phyloP scores from a whole-genome alignment of 2,329 filamentous ascomycete genomes.

The Trichoderma atrobrunneum region DNA sequence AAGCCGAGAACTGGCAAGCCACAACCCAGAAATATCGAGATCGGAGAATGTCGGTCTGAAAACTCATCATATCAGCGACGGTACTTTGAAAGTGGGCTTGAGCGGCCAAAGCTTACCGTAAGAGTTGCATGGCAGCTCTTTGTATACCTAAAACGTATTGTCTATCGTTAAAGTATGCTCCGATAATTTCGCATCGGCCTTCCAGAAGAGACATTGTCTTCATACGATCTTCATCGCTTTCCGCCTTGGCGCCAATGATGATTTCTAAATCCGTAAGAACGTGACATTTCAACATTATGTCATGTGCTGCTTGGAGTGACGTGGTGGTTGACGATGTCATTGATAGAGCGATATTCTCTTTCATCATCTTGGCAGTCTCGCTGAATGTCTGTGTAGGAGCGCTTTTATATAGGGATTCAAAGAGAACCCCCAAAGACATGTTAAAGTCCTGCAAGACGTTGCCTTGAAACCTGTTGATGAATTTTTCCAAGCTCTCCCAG shows the following conservation, averaged over 20 bases:
- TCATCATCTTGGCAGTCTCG: conserved; percentile 59
- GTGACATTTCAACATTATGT: conserved; percentile 81
- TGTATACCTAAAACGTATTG: conserved; percentile 87
- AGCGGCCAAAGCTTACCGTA: conserved; percentile 48
- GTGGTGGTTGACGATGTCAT: conserved; percentile 74
- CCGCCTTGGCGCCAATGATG: conserved; percentile 54
- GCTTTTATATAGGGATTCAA: conserved; percentile 59
- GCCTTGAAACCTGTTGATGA: conserved; percentile 55
- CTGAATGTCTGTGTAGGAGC: conserved; percentile 50
- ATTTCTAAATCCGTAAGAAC: conserved; percentile 83
- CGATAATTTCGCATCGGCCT: conserved; percentile 81
- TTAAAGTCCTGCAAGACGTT: conserved; percentile 66
- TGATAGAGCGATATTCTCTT: conserved; percentile 67
- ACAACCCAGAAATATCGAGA: conserved; percentile 75
- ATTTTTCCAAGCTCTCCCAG: conserved; percentile 72
- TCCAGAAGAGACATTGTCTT: conserved; percentile 48
- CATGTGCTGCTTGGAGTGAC: conserved; percentile 81
- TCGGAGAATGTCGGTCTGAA: conserved; percentile 59
- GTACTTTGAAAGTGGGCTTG: neutral
- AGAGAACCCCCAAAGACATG: conserved; percentile 64
- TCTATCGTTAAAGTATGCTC: conserved; percentile 87
- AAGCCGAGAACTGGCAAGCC: conserved; percentile 80
- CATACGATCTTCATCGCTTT: conserved; percentile 40
- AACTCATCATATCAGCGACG: neutral
- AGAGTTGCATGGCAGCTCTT: conserved; percentile 81